Evolutionary conservation across 768 basidiomycete genomes (phyloP).

Genomic region (Leucosporidium scottii): DNA sequence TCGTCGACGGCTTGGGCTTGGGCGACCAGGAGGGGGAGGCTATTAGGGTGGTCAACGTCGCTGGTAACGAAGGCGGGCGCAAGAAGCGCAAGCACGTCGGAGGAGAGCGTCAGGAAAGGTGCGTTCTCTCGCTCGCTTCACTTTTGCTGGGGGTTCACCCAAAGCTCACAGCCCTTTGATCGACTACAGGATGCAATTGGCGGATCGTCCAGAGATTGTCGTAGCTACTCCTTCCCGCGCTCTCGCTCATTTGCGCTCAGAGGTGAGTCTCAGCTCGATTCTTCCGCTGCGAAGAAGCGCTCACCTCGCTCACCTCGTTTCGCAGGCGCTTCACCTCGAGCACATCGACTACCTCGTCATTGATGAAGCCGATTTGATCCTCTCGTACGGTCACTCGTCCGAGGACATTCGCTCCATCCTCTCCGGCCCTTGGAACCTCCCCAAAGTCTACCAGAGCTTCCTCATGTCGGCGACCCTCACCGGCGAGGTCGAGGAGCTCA

Average conservation of each 20-base stretch:
- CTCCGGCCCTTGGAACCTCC: slow-evolving; percentile 54
- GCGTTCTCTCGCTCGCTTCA: slow-evolving; percentile 10
- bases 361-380: slow-evolving; percentile 93
- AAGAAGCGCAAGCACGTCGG: slow-evolving; percentile 29
- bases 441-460: slow-evolving; percentile 80
- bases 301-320: background rate
- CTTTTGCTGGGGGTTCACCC: too few species aligned
- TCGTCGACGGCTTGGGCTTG: slow-evolving; percentile 59
- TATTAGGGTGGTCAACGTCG: slow-evolving; percentile 65
- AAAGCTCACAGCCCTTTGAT: background rate
- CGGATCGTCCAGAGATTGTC: slow-evolving; percentile 71
- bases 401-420: slow-evolving; percentile 71
- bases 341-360: slow-evolving; percentile 80
- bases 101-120: slow-evolving; percentile 41
- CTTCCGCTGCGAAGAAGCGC: background rate
- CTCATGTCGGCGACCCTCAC: slow-evolving; percentile 98
- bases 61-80: slow-evolving; percentile 51
- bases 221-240: slow-evolving; percentile 70
- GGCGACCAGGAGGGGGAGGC: slow-evolving; percentile 50
- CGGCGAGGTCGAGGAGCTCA: slow-evolving; percentile 84
- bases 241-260: slow-evolving; percentile 61
- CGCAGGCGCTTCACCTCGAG: slow-evolving; percentile 57
- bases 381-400: slow-evolving; percentile 87
- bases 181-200: slow-evolving; percentile 48
- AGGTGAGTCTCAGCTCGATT: slow-evolving; percentile 45